Evolutionary conservation across 331 rosid genomes (phyloP).

Genomic region (Ulmus americana): DNA sequence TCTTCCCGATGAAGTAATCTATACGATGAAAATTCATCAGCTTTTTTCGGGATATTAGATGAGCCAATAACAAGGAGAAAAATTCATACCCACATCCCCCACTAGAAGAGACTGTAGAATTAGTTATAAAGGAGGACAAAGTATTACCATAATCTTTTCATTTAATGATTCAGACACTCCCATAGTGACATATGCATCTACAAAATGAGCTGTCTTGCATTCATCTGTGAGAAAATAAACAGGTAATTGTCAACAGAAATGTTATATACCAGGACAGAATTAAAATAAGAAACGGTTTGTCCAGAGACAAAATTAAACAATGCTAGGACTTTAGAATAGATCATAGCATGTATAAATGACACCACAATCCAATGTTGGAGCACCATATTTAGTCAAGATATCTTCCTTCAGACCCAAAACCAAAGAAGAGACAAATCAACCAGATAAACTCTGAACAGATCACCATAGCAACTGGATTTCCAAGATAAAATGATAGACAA

Average conservation of each 20-base stretch:
- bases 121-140: constrained; percentile 17
- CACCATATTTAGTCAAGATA: background rate
- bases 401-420: background rate
- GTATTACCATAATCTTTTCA: constrained; percentile 61
- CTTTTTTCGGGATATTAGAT: constrained; percentile 18
- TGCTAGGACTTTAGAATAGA: background rate
- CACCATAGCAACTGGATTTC: background rate
- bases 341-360: background rate
- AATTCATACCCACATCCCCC: constrained; percentile 4
- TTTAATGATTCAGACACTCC: constrained; percentile 57
- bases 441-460: background rate
- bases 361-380: background rate
- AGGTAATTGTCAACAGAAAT: background rate
- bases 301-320: background rate
- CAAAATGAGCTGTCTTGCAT: constrained; percentile 38
- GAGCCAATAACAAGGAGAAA: background rate
- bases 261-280: background rate
- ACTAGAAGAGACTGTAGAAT: background rate
- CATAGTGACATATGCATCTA: constrained; percentile 52
- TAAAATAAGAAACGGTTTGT: background rate
- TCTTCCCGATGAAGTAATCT: constrained; percentile 73
- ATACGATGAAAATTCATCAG: constrained; percentile 26
- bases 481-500: background rate
- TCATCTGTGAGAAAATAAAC: constrained; percentile 48
- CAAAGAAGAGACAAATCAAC: background rate